A percentile compares a stretch with the other conserved stretches of the same genome.
Conservation (phyloP, 176 grass and related monocot species). For the Tillandsia fasciculata region DNA sequence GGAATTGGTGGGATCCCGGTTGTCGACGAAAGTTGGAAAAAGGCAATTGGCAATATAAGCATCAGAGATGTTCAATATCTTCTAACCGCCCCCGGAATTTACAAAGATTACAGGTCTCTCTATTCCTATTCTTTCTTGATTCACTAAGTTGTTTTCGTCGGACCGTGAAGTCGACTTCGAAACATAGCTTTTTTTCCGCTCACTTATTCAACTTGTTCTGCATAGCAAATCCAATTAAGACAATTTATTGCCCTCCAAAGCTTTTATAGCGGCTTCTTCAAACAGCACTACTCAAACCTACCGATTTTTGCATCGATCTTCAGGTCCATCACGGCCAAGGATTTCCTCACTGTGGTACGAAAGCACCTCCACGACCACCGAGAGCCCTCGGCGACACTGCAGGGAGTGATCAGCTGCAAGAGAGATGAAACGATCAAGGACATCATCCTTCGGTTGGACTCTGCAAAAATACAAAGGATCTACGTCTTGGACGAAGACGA, state of each 20-base stretch:
- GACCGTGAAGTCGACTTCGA: neutral
- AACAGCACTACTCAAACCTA: too few relatives aligned
- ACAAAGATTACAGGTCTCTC: conserved; percentile 84
- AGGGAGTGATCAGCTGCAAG: conserved; percentile 52
- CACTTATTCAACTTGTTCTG: neutral
- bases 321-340: conserved; percentile 76
- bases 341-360: conserved; percentile 62
- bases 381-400: conserved; percentile 49
- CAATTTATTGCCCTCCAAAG: neutral
- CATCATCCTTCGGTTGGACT: conserved; percentile 81
- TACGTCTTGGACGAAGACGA: conserved; percentile 55
- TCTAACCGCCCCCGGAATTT: conserved; percentile 83
- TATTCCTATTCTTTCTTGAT: neutral
- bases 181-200: neutral
- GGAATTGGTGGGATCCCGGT: conserved; percentile 89
- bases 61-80: conserved; percentile 99
- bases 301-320: conserved; percentile 5
- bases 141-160: neutral
- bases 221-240: neutral
- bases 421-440: conserved; percentile 50
- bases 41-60: conserved; percentile 82
- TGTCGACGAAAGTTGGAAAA: conserved; percentile 53
- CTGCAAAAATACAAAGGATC: conserved; percentile 71
- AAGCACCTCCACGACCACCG: conserved; percentile 60
- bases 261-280: too few relatives aligned